These are phyloP conservation scores for Trametes cubensis DNA, from an alignment of 768 basidiomycete species.

Conservation along the genomic window DNA sequence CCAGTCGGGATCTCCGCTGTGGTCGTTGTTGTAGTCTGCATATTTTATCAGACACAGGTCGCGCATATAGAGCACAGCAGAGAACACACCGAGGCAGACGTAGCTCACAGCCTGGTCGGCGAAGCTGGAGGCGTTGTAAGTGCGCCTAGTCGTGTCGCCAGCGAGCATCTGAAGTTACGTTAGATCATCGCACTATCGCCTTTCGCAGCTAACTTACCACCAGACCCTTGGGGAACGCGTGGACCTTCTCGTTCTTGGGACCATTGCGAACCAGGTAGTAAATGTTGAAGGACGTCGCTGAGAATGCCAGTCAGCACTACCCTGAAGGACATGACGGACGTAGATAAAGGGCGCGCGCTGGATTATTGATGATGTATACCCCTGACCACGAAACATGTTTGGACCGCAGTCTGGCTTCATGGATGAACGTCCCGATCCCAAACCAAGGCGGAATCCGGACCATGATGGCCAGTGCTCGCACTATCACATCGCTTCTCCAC, in stretches of 20 bases:
- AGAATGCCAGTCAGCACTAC: neutral
- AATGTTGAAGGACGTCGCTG: slow-evolving; percentile 28
- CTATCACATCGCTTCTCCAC: too few relatives aligned
- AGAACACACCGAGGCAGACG: slow-evolving; percentile 31
- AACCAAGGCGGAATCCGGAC: too few relatives aligned
- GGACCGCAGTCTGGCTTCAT: too few relatives aligned
- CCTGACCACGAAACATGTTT: too few relatives aligned
- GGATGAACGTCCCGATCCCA: too few relatives aligned
- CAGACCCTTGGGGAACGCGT: slow-evolving; percentile 32
- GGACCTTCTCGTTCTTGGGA: slow-evolving; percentile 25
- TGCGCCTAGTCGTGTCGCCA: slow-evolving; percentile 34
- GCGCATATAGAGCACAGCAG: too few relatives aligned
- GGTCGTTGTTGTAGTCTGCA: slow-evolving; percentile 26
- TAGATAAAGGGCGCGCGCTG: too few relatives aligned
- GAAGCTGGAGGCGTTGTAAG: slow-evolving; percentile 35
- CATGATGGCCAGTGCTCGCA: too few relatives aligned
- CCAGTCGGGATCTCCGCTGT: slow-evolving; percentile 28
- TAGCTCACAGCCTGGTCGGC: slow-evolving; percentile 39
- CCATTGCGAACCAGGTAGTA: slow-evolving; percentile 30
- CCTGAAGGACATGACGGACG: neutral
- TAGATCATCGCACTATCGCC: neutral
- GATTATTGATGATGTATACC: too few relatives aligned
- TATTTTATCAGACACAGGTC: neutral
- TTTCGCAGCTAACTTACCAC: slow-evolving; percentile 1
- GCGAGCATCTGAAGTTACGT: slow-evolving; percentile 30